Evolutionary conservation across 2,329 filamentous ascomycete species (phyloP), one percentile per base, ranked within the genome.

Genomic region (Leptographium wingfieldii): DNA sequence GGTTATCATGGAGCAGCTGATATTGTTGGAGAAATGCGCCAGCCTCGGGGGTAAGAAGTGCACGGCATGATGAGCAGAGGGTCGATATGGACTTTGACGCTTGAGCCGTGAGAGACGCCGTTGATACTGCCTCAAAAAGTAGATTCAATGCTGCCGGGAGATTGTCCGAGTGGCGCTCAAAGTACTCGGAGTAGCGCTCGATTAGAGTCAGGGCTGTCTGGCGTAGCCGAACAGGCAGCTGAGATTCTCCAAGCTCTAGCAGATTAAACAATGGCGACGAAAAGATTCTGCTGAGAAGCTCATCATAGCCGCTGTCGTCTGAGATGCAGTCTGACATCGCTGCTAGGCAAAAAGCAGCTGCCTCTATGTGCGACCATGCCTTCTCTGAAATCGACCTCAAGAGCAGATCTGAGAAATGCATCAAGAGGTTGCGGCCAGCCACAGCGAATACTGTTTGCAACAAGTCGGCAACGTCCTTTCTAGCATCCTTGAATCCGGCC

Each of bases 401-500:
- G 25, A 80, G 75, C n/a, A 82, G 67, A 53, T 80, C 74, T 49
- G 77, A 77, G 64, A 87, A 86, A 9, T 77, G 77, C 1, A 76
- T 74, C 49, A 87, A 74, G 12, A 87, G 70, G 43, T 76, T 71
- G 29, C 78, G 73, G 0, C 82, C 83, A 51, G 80, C 77, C 19
- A 87, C 72, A 3, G 84, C 77, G 65, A 85, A 92, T 3, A 86
- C 81, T 2, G 86, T 84, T 65, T 90, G 83, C 33, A 94, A 76
- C 57, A 94, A 79, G 69, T 95, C 89, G 57, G 82, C 80, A n/a
- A 92, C 84, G 67, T 95, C 90, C 65, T 87, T 85, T 35, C 90
- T 80, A 55, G 89, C 89, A 60, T 88, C 84, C 57, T 79, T 77
- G 70, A 92, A 92, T 0, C 79, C 83, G 57, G 80, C 78, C 48